A percentile compares a stretch with the other conserved stretches of the same genome.
Evolutionary conservation across 352 stramenopile species (phyloP).

Genomic region (Phytophthora colocasiae): DNA sequence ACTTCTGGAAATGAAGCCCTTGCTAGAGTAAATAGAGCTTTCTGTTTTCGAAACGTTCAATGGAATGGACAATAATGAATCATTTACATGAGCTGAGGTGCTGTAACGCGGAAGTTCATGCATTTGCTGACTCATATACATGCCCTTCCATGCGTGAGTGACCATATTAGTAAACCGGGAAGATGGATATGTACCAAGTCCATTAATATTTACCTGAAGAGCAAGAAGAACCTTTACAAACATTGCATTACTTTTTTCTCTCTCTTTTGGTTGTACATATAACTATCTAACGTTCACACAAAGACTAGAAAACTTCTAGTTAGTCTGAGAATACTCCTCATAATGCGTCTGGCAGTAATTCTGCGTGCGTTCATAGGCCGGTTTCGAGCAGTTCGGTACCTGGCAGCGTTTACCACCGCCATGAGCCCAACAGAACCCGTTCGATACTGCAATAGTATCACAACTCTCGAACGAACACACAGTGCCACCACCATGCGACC

Average conservation of each 20-base stretch:
- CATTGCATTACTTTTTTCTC: conserved; percentile 1
- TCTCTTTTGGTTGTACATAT: conserved; percentile 24
- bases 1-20: too few relatives aligned
- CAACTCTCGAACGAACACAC: conserved; percentile 54
- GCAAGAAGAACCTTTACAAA: background rate
- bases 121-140: conserved; percentile 13
- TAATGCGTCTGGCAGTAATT: conserved; percentile 66
- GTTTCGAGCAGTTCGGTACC: conserved; percentile 51
- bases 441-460: conserved; percentile 65
- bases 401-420: conserved; percentile 53
- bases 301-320: background rate
- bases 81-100: conserved; percentile 1
- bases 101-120: conserved; percentile 2
- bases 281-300: conserved; percentile 32
- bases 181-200: too few relatives aligned
- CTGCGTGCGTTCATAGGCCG: conserved; percentile 67
- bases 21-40: background rate
- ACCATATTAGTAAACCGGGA: too few relatives aligned
- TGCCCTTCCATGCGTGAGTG: background rate
- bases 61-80: conserved; percentile 1
- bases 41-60: background rate
- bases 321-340: conserved; percentile 31
- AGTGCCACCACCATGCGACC: conserved; percentile 67
- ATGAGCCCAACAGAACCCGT: conserved; percentile 58
- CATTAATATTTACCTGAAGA: background rate